Conservation (phyloP, 1,139 yeast genomes). For the Arxiozyma telluris region DNA sequence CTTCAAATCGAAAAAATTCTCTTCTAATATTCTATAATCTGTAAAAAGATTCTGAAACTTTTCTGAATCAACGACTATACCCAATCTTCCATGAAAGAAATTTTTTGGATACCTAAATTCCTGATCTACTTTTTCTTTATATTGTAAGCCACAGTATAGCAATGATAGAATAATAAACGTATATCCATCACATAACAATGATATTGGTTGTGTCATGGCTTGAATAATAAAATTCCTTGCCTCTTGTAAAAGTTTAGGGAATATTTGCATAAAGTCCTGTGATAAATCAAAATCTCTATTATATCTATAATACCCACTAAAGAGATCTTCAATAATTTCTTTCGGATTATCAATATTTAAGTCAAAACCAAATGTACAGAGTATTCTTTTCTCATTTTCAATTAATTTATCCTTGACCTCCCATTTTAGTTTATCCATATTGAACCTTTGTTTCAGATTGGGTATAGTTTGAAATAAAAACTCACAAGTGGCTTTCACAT, state of each 20-base stretch:
- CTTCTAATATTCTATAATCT: constrained; percentile 27
- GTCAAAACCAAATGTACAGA: constrained; percentile 30
- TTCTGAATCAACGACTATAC: constrained; percentile 10
- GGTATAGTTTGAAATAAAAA: constrained; percentile 24
- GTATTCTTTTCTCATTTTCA: constrained; percentile 24
- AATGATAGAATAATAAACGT: constrained; percentile 25
- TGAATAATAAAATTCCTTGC: constrained; percentile 29
- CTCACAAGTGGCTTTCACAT: constrained; percentile 29
- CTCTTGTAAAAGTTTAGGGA: constrained; percentile 29
- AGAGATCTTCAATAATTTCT: constrained; percentile 30
- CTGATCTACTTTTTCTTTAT: constrained; percentile 20
- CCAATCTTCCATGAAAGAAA: constrained; percentile 26
- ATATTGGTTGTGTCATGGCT: constrained; percentile 31
- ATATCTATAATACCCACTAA: constrained; percentile 28
- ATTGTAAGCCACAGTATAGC: constrained; percentile 28
- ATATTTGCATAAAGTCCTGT: constrained; percentile 19
- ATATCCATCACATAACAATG: constrained; percentile 29
- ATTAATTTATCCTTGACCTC: constrained; percentile 30
- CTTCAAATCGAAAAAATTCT: constrained; percentile 29
- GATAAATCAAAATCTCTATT: constrained; percentile 26
- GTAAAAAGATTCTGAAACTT: constrained; percentile 22
- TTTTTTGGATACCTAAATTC: constrained; percentile 25
- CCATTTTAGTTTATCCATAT: constrained; percentile 31
- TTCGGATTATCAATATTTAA: constrained; percentile 29
- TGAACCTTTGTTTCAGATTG: constrained; percentile 19